Base-by-base conservation (phyloP, 805 yeast genomes). In the Kuraishia borneana region DNA sequence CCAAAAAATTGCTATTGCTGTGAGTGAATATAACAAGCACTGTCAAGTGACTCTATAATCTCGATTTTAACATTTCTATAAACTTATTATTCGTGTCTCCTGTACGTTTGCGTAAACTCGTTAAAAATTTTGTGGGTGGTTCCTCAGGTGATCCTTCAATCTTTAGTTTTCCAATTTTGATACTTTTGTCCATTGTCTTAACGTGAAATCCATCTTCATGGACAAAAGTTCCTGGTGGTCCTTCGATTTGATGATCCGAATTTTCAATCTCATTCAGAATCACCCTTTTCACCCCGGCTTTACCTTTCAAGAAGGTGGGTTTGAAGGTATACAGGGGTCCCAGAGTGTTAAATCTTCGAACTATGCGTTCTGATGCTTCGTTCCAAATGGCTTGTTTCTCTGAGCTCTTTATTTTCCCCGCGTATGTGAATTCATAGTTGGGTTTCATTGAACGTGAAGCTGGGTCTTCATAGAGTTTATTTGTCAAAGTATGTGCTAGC, bases 1-100 rank as follows among this genome's bases (percentile, higher is more conserved):
- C 62, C 68, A 63, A 41, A 71, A 70, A 48, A 82, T 92, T 45
- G 80, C 77, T 3, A 58, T 79, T 39, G 96, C 96, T 2, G 97
- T 85, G 13, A 70, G 66, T 17, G 83, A 79, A 46, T 87, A 67
- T 58, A 89, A 88, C 48, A 76, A 76, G 55, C 68, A 62, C 35
- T 76, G 82, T 43, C 79, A 73, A 46, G 76, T 75, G 12, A 45
- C 47, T 6, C 42, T 54, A 20, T 56, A 17, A n/a, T 14, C 22
- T 6, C 5, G 8, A n/a, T 14, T 13, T 16, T n/a, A 31, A 20
- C 18, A 21, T 5, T 10, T 28, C 12, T 31, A 35, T n/a, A 26
- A 21, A 35, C 17, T 12, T 8, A 33, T 18, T n/a, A 29, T 40
- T 43, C 3, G 25, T 16, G 12, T 49, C 49, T 2, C 75, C 72